Percentiles rank a stretch among this genome's conserved stretches.
phyloP scores from a whole-genome alignment of 352 stramenopile species.

The Globisporangium sylvaticum region DNA sequence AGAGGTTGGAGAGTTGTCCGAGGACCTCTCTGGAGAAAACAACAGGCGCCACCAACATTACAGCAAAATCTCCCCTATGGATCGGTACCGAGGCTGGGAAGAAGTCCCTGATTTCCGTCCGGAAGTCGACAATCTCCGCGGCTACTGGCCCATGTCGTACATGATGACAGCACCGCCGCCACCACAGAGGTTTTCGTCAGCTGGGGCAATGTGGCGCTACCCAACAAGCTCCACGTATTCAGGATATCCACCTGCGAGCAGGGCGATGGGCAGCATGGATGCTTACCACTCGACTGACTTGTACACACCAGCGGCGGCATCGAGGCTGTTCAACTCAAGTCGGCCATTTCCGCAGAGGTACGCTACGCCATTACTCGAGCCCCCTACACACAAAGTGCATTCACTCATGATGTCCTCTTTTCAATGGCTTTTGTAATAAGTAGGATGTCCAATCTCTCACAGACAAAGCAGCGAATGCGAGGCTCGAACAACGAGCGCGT shows the following conservation, averaged over 20 bases:
- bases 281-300: slow-evolving; percentile 6
- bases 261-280: not conserved
- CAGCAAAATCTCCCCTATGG: not conserved
- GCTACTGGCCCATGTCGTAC: slow-evolving; percentile 7
- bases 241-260: not conserved
- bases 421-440: not conserved
- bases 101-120: not conserved
- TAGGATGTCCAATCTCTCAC: slow-evolving; percentile 15
- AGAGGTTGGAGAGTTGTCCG: slow-evolving; percentile 21
- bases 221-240: not conserved
- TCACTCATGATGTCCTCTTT: not conserved
- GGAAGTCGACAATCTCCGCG: not conserved
- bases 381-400: not conserved
- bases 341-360: slow-evolving; percentile 14
- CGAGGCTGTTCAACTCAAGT: slow-evolving; percentile 5
- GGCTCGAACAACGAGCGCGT: slow-evolving; percentile 16
- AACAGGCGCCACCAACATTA: not conserved
- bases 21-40: slow-evolving; percentile 5
- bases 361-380: too few species aligned
- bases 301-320: not conserved
- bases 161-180: not conserved
- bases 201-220: slow-evolving; percentile 7
- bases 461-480: slow-evolving; percentile 2
- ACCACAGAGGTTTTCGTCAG: not conserved
- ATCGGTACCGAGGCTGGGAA: slow-evolving; percentile 12